Base-by-base conservation (phyloP, 2,329 filamentous ascomycete genomes). In the Neopestalotiopsis sp. region DNA sequence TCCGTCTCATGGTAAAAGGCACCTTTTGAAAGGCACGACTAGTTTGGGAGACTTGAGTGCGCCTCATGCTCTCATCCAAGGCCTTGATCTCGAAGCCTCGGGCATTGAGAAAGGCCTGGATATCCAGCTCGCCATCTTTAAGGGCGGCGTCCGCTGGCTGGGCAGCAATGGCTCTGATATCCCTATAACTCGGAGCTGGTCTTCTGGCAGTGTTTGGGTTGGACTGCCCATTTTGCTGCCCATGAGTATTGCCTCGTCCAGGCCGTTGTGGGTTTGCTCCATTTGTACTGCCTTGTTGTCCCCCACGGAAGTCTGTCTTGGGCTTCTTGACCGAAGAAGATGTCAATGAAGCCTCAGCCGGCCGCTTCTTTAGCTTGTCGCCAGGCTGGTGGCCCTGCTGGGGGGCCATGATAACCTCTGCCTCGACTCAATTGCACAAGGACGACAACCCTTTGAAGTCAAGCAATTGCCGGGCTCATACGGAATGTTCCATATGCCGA, bases 71-170 rank as follows among this genome's bases (percentile, higher is more conserved):
- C 76, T 91, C 86, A 78, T 97, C 93, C 61, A 98, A 84, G 1
- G 95, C 92, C 68, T 89, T 89, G 74, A 99, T 97, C 83, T 98
- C 95, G 76, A 93, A 97, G 77, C 97, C 91, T 70, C 95, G 92
- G 12, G 94, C 91, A 73, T 90, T 90, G 73, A 98, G 87, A 76
- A 98, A 99, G 34, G 91, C 89, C 73, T 92, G 90, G 65, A 98
- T 87, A 77, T 98, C 92, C 70, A 99, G 87, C 77, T 97, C 91
- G 77, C 95, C 96, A 80, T 92, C 90, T 65, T 85, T 85, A 30
- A 88, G 80, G 6, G 85, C 86, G 10, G 83, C 83, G 56, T 87
- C 83, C 17, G 86, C 82, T 17, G 81, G 79, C 73, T 88, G 87
- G 20, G 83, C 80, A 53, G 84, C 84, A 72, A 89, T 87, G 73